Conservation (phyloP, 495 filamentous ascomycete species). For the Penicillium maclennaniae region DNA sequence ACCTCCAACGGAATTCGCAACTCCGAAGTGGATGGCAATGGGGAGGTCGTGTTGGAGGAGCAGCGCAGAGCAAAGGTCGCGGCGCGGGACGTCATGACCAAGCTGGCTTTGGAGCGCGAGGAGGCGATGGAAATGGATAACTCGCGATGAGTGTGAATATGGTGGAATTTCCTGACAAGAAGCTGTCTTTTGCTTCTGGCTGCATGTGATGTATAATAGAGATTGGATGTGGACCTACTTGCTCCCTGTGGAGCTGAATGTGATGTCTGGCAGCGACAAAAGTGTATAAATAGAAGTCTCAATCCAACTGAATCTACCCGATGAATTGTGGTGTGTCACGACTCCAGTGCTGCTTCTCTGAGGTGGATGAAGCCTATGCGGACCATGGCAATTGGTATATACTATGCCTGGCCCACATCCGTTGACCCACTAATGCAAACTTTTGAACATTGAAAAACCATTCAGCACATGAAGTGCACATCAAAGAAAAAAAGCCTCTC, state of each 20-base stretch:
- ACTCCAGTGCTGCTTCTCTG: not conserved
- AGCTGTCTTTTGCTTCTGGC: not conserved
- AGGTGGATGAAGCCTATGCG: not conserved
- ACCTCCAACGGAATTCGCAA: not conserved
- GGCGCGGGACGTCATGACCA: slow-evolving; percentile 36
- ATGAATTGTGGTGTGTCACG: not conserved
- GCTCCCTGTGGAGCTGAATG: not conserved
- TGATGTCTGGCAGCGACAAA: not conserved
- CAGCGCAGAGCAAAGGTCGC: slow-evolving; percentile 38
- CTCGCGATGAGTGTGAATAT: slow-evolving; percentile 11
- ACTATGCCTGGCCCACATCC: no score
- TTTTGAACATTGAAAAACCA: no score
- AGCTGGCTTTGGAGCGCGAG: slow-evolving; percentile 42
- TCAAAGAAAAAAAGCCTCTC: not conserved
- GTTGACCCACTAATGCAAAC: no score
- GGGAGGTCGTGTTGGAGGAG: slow-evolving; percentile 13
- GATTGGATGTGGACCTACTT: not conserved
- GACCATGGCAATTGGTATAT: not conserved
- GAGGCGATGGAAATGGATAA: slow-evolving; percentile 41
- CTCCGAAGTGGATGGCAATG: not conserved
- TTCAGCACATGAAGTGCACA: not conserved
- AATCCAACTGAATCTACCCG: not conserved
- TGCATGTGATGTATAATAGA: not conserved
- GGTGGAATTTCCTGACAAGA: not conserved
- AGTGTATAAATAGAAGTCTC: not conserved